Evolutionary conservation across 2,329 filamentous ascomycete genomes (phyloP).

Genomic region (Cadophora sp.): DNA sequence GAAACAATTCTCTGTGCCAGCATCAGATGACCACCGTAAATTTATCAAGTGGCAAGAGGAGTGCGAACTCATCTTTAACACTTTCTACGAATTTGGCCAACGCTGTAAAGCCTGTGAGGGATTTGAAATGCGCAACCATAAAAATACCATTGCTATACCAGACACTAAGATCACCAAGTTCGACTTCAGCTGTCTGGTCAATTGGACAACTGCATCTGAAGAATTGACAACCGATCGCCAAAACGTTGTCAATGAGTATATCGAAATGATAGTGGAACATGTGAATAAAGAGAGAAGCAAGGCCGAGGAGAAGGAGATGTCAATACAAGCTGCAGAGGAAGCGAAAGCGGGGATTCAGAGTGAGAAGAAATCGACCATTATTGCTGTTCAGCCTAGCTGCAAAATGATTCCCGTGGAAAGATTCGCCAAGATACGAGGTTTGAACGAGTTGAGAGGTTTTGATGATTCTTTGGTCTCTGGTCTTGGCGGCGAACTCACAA

Average conservation of each 20-base stretch:
- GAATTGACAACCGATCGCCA: neutral
- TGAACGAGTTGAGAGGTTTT: too few relatives aligned
- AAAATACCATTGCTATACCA: neutral
- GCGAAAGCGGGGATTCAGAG: too few relatives aligned
- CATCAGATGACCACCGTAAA: neutral
- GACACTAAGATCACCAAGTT: neutral
- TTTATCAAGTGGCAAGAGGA: neutral
- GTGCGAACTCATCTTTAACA: neutral
- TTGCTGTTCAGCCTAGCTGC: neutral
- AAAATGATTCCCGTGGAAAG: neutral
- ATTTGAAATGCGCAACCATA: neutral
- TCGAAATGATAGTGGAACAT: neutral
- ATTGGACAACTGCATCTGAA: neutral
- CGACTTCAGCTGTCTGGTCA: neutral
- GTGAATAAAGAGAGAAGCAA: neutral
- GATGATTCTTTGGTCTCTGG: neutral
- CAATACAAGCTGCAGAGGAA: neutral
- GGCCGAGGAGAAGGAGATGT: neutral
- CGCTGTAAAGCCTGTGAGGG: neutral
- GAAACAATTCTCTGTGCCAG: neutral
- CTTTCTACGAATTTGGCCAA: neutral
- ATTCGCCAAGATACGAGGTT: neutral
- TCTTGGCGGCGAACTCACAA: neutral
- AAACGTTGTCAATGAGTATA: conserved; percentile 6
- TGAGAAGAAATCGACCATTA: neutral